phyloP scores from a whole-genome alignment of 352 stramenopile species.

The Pythium periplocum region DNA sequence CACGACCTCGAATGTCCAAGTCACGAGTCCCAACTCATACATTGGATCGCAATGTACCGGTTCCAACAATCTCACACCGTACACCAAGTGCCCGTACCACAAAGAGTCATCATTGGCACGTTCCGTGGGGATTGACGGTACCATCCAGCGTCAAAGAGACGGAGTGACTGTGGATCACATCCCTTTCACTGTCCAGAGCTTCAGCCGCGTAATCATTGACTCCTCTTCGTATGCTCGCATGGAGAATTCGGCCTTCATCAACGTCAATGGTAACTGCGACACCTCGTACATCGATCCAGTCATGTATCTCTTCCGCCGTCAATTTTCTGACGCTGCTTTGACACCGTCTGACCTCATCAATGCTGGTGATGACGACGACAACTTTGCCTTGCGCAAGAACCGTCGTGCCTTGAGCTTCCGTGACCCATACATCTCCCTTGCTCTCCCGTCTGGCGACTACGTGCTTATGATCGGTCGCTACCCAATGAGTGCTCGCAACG shows the following conservation, averaged over 20 bases:
- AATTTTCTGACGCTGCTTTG: conserved; percentile 21
- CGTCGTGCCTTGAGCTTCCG: conserved; percentile 62
- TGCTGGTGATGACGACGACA: conserved; percentile 53
- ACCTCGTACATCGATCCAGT: conserved; percentile 64
- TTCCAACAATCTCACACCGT: conserved; percentile 22
- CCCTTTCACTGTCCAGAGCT: conserved; percentile 36
- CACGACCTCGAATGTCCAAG: conserved; percentile 25
- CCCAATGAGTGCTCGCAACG: conserved; percentile 52
- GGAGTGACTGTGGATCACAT: conserved; percentile 57
- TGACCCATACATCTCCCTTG: conserved; percentile 65
- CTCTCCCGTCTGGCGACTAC: conserved; percentile 42
- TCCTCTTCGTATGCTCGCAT: conserved; percentile 45
- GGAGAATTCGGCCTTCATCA: conserved; percentile 29
- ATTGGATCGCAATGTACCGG: conserved; percentile 56
- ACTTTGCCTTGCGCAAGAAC: conserved; percentile 38
- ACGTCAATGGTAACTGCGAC: conserved; percentile 61
- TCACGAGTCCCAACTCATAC: conserved; percentile 35
- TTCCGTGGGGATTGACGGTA: conserved; percentile 36
- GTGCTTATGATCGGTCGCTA: conserved; percentile 61
- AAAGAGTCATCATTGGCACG: conserved; percentile 31
- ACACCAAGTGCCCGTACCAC: conserved; percentile 50
- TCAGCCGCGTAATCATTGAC: conserved; percentile 55
- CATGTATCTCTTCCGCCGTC: conserved; percentile 46
- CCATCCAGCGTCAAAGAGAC: conserved; percentile 35
- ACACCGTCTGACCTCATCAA: conserved; percentile 41